A percentile compares a stretch with the other conserved stretches of the same genome.
These are phyloP conservation scores for Myxozyma geophila DNA, from an alignment of 805 yeast species.

Conservation along the genomic window DNA sequence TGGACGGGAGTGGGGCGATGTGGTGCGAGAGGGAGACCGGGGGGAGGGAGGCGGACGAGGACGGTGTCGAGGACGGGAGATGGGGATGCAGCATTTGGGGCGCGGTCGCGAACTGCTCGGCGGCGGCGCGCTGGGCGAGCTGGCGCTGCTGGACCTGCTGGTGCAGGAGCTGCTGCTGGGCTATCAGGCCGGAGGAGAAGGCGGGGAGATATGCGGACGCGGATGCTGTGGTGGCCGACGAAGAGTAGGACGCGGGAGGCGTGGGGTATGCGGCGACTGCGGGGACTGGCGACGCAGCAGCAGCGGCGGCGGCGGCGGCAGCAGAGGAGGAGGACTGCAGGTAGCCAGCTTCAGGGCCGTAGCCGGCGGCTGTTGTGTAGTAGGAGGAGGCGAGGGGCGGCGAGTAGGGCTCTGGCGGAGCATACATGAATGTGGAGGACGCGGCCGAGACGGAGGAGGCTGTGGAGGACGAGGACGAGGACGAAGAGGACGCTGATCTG, in stretches of 20 bases:
- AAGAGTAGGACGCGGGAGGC: no score
- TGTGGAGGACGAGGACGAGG: conserved; percentile 13
- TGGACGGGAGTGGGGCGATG: not conserved
- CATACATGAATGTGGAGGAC: conserved; percentile 4
- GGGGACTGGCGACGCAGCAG: not conserved
- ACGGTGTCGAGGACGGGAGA: not conserved
- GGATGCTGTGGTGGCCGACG: not conserved
- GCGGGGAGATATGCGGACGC: conserved; percentile 4
- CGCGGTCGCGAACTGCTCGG: not conserved
- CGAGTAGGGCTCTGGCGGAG: conserved; percentile 5
- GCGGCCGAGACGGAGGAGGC: conserved; percentile 17
- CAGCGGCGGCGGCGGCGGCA: conserved; percentile 4
- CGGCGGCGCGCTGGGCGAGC: conserved; percentile 11
- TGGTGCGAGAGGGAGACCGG: not conserved
- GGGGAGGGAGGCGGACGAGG: not conserved
- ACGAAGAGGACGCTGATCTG: conserved; percentile 22
- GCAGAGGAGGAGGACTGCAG: no score
- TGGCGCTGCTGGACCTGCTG: conserved; percentile 27
- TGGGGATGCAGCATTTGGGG: not conserved
- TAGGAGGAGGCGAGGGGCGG: conserved; percentile 22
- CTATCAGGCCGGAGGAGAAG: not conserved
- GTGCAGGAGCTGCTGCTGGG: conserved; percentile 5
- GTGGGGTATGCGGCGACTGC: conserved; percentile 19
- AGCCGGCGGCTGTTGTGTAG: conserved; percentile 22
- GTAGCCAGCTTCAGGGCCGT: conserved; percentile 17